A percentile compares a stretch with the other conserved stretches of the same genome.
These are phyloP conservation scores for Suhomyces emberorum DNA, from an alignment of 805 yeast genomes.

Conservation along the genomic window DNA sequence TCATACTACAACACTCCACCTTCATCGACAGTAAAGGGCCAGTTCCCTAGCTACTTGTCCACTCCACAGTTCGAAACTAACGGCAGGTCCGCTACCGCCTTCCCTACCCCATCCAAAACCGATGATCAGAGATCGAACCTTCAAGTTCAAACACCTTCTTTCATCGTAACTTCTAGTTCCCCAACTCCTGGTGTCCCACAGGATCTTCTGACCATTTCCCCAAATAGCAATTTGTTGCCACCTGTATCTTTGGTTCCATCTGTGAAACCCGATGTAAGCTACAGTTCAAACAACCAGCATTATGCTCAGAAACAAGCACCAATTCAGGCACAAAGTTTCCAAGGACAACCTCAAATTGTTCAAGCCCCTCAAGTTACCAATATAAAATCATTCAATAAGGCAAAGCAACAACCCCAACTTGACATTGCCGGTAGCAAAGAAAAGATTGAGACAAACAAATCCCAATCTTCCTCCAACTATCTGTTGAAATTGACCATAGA, in stretches of 20 bases:
- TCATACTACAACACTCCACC: slow-evolving; percentile 20
- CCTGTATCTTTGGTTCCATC: neutral
- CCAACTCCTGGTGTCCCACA: slow-evolving; percentile 1
- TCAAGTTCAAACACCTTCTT: neutral
- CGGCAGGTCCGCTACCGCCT: slow-evolving; percentile 3
- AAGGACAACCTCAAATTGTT: slow-evolving; percentile 2
- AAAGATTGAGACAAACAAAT: neutral
- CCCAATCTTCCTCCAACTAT: slow-evolving; percentile 17
- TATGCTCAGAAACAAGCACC: slow-evolving; percentile 1
- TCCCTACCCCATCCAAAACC: slow-evolving; percentile 8
- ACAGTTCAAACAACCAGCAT: neutral
- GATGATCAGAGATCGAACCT: slow-evolving; percentile 2
- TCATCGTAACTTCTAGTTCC: slow-evolving; percentile 6
- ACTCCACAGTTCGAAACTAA: slow-evolving; percentile 8
- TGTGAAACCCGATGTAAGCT: no score
- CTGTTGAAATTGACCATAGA: slow-evolving; percentile 37
- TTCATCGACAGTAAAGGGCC: slow-evolving; percentile 13
- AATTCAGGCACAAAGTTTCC: neutral
- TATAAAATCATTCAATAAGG: no score
- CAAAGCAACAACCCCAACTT: neutral
- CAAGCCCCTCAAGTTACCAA: neutral
- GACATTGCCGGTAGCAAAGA: neutral
- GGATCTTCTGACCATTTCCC: neutral
- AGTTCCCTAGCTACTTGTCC: slow-evolving; percentile 8
- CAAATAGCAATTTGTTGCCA: neutral